phyloP scores from a whole-genome alignment of 129 eudicot species.

The Flaveria robusta region DNA sequence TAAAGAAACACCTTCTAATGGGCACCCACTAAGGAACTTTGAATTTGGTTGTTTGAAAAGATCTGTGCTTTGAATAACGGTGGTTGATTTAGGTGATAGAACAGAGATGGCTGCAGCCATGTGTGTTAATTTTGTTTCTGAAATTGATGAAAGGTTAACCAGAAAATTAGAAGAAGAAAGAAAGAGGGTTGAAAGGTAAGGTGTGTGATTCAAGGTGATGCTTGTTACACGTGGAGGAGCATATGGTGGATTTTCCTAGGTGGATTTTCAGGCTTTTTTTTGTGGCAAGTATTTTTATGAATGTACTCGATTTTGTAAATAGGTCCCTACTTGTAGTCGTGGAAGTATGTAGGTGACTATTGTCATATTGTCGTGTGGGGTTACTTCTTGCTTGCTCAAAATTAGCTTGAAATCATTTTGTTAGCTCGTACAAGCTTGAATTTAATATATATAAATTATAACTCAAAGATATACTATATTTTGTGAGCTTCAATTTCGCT shows the following conservation, averaged over 20 bases:
- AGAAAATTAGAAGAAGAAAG: not conserved
- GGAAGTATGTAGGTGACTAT: too few species aligned
- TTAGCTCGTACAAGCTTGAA: too few species aligned
- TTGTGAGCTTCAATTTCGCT: too few species aligned
- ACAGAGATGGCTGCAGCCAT: constrained; percentile 59
- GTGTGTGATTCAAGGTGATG: constrained; percentile 35
- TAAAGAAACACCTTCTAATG: constrained; percentile 34
- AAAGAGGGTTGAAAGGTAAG: not conserved
- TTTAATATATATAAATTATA: too few species aligned
- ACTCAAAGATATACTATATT: too few species aligned
- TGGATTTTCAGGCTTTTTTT: constrained; percentile 28
- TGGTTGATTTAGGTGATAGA: constrained; percentile 48
- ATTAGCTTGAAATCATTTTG: too few species aligned
- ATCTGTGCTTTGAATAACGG: constrained; percentile 27
- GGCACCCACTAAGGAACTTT: constrained; percentile 46
- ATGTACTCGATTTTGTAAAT: not conserved
- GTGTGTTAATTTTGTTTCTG: not conserved
- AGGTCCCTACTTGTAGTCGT: not conserved
- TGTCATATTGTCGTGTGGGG: too few species aligned
- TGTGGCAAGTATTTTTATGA: not conserved
- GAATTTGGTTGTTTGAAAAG: constrained; percentile 44
- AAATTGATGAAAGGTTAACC: not conserved
- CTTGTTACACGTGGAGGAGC: constrained; percentile 52
- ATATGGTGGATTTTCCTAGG: constrained; percentile 33
- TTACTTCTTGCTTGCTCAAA: too few species aligned